These are phyloP conservation scores for Boletus fagicola DNA, from an alignment of 768 basidiomycete genomes.

Conservation along the genomic window DNA sequence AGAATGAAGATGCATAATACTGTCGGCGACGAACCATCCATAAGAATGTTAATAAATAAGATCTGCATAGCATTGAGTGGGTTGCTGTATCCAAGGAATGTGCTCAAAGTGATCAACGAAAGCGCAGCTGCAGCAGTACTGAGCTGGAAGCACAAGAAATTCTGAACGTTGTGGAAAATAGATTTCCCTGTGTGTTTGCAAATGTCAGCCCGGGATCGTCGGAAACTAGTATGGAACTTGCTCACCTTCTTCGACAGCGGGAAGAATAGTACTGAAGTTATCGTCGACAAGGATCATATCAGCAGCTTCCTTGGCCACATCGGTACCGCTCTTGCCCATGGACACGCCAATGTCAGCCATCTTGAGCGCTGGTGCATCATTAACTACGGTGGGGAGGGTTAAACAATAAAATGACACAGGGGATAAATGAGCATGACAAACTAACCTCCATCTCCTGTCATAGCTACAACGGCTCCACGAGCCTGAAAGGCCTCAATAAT, in stretches of 20 bases:
- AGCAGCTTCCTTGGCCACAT: conserved; percentile 97
- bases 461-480: conserved; percentile 87
- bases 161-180: conserved; percentile 98
- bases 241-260: conserved; percentile 90
- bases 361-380: conserved; percentile 95
- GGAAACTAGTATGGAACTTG: neutral
- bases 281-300: conserved; percentile 97
- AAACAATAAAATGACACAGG: neutral
- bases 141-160: conserved; percentile 95
- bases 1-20: neutral
- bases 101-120: conserved; percentile 92
- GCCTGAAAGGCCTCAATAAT: conserved; percentile 94
- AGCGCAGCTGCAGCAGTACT: conserved; percentile 96
- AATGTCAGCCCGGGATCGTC: neutral
- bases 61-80: conserved; percentile 99
- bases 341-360: conserved; percentile 98
- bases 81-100: conserved; percentile 84
- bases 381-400: conserved; percentile 47
- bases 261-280: conserved; percentile 92
- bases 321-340: conserved; percentile 98
- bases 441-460: conserved; percentile 96
- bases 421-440: conserved; percentile 33
- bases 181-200: conserved; percentile 65
- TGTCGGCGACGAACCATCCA: conserved; percentile 69
- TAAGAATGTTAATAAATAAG: conserved; percentile 97